These are phyloP conservation scores for Colletotrichum sp. DNA, from an alignment of 2,329 filamentous ascomycete species.

Conservation along the genomic window DNA sequence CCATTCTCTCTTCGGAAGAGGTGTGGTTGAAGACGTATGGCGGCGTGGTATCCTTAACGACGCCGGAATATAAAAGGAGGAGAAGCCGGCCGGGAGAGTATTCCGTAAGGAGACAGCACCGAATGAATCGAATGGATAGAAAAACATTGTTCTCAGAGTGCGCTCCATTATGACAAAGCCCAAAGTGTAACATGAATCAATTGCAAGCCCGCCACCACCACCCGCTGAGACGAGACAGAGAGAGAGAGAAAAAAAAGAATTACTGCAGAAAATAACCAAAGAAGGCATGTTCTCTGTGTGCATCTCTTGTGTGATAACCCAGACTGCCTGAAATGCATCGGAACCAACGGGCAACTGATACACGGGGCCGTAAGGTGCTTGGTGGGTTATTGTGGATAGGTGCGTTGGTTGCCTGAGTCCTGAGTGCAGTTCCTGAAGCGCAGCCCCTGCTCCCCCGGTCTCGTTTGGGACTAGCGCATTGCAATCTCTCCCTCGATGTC, in stretches of 20 bases:
- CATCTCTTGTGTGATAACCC: not conserved
- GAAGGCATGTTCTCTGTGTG: not conserved
- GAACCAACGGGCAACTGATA: not conserved
- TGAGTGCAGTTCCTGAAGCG: not conserved
- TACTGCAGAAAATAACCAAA: not conserved
- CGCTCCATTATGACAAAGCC: not conserved
- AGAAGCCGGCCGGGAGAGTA: not conserved
- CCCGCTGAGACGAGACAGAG: not conserved
- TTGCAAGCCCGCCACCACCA: not conserved
- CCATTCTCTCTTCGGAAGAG: not conserved
- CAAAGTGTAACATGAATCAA: not conserved
- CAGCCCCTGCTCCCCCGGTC: slow-evolving; percentile 8
- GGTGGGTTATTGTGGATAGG: not conserved
- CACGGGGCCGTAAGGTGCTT: not conserved
- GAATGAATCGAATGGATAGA: not conserved
- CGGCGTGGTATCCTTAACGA: not conserved
- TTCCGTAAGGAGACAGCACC: not conserved
- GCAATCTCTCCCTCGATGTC: slow-evolving; percentile 21
- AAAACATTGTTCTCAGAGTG: not conserved
- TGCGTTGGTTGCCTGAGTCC: not conserved
- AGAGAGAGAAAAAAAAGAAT: not conserved
- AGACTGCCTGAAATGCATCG: not conserved
- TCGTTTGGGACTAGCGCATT: slow-evolving; percentile 8
- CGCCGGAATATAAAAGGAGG: not conserved
- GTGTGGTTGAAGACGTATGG: not conserved